Percentiles rank a stretch among this genome's conserved stretches.
These are phyloP conservation scores for Zangia roseola DNA, from an alignment of 768 basidiomycete species.

Conservation along the genomic window DNA sequence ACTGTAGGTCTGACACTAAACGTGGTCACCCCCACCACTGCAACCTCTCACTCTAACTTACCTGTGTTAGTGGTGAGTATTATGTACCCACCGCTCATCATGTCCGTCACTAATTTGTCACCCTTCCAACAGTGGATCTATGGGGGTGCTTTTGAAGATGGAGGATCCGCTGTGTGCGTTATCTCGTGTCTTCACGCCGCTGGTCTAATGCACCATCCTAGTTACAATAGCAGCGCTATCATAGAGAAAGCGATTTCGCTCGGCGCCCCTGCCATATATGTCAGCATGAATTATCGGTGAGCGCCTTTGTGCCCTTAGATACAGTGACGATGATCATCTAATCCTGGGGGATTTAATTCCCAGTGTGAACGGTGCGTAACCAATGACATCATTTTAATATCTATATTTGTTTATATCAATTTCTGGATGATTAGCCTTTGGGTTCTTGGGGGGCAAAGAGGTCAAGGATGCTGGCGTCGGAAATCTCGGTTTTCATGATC, in stretches of 20 bases:
- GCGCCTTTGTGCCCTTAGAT: constrained; percentile 1
- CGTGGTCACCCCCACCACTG: constrained; percentile 45
- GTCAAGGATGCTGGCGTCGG: constrained; percentile 35
- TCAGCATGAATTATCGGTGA: constrained; percentile 43
- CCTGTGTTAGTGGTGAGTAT: constrained; percentile 54
- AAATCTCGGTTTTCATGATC: constrained; percentile 53
- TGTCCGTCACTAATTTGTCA: no score
- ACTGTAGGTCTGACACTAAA: constrained; percentile 49
- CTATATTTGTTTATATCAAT: neutral
- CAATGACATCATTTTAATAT: no score
- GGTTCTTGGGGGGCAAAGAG: constrained; percentile 42
- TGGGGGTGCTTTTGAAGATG: constrained; percentile 36
- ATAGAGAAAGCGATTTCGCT: constrained; percentile 34
- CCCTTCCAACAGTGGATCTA: constrained; percentile 30
- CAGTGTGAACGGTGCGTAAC: constrained; percentile 13
- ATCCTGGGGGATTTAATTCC: neutral
- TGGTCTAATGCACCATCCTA: neutral
- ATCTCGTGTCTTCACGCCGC: no score
- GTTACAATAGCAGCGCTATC: constrained; percentile 22
- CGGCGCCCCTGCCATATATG: constrained; percentile 32
- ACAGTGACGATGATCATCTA: neutral
- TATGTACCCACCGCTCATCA: no score
- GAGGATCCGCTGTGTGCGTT: constrained; percentile 22
- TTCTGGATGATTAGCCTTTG: constrained; percentile 24
- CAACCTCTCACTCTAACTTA: constrained; percentile 41